phyloP scores from a whole-genome alignment of 768 basidiomycete genomes.

The Punctularia strigosozonata region DNA sequence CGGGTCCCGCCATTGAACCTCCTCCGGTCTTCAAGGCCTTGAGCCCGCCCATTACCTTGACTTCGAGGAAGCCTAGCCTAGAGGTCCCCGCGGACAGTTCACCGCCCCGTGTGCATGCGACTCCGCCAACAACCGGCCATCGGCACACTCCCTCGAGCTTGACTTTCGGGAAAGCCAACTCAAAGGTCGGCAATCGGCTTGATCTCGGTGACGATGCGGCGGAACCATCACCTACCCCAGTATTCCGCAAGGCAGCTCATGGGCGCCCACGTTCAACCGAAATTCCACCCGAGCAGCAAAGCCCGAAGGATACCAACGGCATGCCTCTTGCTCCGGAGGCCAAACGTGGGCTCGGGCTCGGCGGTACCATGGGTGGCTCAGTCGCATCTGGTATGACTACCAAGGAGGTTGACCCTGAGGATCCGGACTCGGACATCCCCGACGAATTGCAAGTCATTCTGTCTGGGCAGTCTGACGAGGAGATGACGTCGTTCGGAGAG shows the following conservation, averaged over 20 bases:
- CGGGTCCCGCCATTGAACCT: conserved; percentile 46
- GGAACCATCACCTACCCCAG: conserved; percentile 19
- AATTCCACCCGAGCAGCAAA: conserved; percentile 6
- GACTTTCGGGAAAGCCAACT: conserved; percentile 25
- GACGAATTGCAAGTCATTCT: conserved; percentile 62
- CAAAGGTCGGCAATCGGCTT: conserved; percentile 15
- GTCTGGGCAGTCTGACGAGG: conserved; percentile 25
- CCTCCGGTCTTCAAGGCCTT: conserved; percentile 49
- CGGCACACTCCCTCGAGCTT: too few relatives aligned
- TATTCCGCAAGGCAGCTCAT: conserved; percentile 16
- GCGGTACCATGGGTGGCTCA: conserved; percentile 58
- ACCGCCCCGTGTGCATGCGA: too few relatives aligned
- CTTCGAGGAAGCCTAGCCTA: conserved; percentile 6
- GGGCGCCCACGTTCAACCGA: conserved; percentile 8
- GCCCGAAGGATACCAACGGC: conserved; percentile 9
- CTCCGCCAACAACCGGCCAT: too few relatives aligned
- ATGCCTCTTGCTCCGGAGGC: conserved; percentile 36
- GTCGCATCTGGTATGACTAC: conserved; percentile 32
- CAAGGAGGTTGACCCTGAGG: conserved; percentile 37
- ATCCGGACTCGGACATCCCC: conserved; percentile 74
- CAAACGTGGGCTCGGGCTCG: conserved; percentile 47
- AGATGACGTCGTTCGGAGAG: conserved; percentile 21
- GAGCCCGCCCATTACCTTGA: conserved; percentile 30
- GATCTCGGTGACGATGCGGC: conserved; percentile 10
- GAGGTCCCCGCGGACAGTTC: too few relatives aligned